These are phyloP conservation scores for Firmiana major DNA, from an alignment of 345 rosid genomes.

Conservation along the genomic window DNA sequence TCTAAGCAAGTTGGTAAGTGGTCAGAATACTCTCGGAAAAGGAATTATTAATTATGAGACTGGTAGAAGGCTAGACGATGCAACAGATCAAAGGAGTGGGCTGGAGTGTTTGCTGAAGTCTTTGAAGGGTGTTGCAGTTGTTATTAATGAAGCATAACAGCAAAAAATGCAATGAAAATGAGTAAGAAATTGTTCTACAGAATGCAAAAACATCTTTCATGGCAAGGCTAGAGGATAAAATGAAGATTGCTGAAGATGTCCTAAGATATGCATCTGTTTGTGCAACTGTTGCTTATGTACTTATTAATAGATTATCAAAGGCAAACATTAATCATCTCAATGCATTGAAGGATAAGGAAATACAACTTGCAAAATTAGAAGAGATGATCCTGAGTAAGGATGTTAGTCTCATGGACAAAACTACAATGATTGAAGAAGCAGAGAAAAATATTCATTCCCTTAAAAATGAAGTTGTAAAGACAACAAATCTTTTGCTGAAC, in stretches of 20 bases:
- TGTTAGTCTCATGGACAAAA: constrained; percentile 34
- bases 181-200: too few species aligned
- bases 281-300: constrained; percentile 63
- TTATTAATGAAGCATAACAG: too few species aligned
- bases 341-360: constrained; percentile 47
- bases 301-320: constrained; percentile 66
- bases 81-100: too few species aligned
- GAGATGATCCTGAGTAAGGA: constrained; percentile 39
- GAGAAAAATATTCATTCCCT: constrained; percentile 41
- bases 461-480: constrained; percentile 38
- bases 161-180: too few species aligned
- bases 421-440: constrained; percentile 28
- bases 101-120: too few species aligned
- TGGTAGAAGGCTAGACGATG: too few species aligned
- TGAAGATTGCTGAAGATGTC: constrained; percentile 46
- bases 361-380: constrained; percentile 39
- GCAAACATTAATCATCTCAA: constrained; percentile 30
- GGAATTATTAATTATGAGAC: too few species aligned
- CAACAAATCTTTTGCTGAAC: constrained; percentile 40
- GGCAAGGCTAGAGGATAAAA: constrained; percentile 54
- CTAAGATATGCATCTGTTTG: constrained; percentile 40
- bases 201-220: too few species aligned
- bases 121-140: too few species aligned
- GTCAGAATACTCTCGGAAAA: too few species aligned
- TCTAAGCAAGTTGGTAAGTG: too few species aligned